Evolutionary conservation across 1,139 yeast species (phyloP), one percentile per base, ranked within the genome.

Genomic region (Blastobotrys illinoisensis): DNA sequence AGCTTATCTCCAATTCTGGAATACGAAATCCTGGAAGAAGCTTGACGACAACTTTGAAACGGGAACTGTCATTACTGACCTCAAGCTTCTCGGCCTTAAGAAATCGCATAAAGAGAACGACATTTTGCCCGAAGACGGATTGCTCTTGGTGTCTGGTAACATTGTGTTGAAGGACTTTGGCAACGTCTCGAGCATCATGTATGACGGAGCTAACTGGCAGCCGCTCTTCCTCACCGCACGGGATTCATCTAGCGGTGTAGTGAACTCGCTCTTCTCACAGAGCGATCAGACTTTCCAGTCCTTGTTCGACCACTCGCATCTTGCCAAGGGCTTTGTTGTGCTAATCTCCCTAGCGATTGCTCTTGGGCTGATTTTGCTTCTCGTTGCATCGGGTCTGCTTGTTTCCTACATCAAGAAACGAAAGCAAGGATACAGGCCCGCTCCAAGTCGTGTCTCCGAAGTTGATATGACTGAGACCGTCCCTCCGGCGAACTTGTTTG

Each of bases 301-400:
- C 20, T 43, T 60, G 40, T 50, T 51, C 24, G 61, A 60, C 18
- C 57, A 61, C 28, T 52, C 58, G 20, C 60, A 64, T 54, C 64
- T 72, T 68, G 65, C 64, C n/a, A 65, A 79, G 19, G 98, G 98
- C 1, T 88, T 84, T 67, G 90, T 91, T 18, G 96, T 90, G 6
- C 85, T 96, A 32, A 82, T 93, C 44, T 86, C 96, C 0, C 78
- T 90, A 55, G 98, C 97, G 0, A 80, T 93, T 65, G 91, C 98
- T 0, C 70, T 93, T 46, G 96, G 93, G 1, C 82, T 97, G 1
- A 81, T 91, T 49, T 74, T 85, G 9, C 67, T 88, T 1, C 69
- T 91, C 52, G 86, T 93, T 24, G 72, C 82, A 24, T 67, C 82
- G 47, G 90, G 87, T 56, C 74, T 86, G 13, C 67, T 82, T 3